A percentile compares a stretch with the other conserved stretches of the same genome.
Evolutionary conservation across 2,329 filamentous ascomycete species (phyloP).

Genomic region (Ophiostoma piceae): DNA sequence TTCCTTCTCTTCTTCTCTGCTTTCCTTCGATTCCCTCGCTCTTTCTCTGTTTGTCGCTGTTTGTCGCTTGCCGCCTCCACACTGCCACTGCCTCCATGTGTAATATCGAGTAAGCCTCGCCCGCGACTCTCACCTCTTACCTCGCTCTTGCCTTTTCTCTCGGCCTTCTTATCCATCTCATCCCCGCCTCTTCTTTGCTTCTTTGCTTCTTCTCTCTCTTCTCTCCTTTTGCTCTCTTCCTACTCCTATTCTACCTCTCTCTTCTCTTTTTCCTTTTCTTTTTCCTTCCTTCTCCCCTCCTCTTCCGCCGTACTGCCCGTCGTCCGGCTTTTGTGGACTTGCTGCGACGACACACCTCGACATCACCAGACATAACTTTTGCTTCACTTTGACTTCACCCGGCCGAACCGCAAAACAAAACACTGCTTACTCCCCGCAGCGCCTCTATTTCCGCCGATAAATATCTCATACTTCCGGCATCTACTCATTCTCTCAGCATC

Average conservation of each 20-base stretch:
- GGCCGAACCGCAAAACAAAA: too few species aligned
- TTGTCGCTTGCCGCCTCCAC: neutral
- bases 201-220: neutral
- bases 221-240: neutral
- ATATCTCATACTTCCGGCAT: neutral
- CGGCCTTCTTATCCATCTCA: neutral
- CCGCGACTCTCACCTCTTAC: neutral
- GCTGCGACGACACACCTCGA: conserved; percentile 4
- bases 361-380: neutral
- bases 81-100: neutral
- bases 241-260: neutral
- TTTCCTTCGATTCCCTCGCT: neutral
- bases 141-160: neutral
- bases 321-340: conserved; percentile 13
- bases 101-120: conserved; percentile 2
- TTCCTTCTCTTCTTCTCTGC: conserved; percentile 2
- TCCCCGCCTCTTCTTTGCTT: neutral
- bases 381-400: too few species aligned
- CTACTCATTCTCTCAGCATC: neutral
- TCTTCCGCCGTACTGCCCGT: neutral
- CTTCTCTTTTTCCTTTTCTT: neutral
- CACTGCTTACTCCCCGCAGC: neutral
- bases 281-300: neutral
- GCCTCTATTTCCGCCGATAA: neutral
- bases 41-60: conserved; percentile 21